Evolutionary conservation across 2,329 filamentous ascomycete genomes (phyloP).

Genomic region (Fusarium sp.): DNA sequence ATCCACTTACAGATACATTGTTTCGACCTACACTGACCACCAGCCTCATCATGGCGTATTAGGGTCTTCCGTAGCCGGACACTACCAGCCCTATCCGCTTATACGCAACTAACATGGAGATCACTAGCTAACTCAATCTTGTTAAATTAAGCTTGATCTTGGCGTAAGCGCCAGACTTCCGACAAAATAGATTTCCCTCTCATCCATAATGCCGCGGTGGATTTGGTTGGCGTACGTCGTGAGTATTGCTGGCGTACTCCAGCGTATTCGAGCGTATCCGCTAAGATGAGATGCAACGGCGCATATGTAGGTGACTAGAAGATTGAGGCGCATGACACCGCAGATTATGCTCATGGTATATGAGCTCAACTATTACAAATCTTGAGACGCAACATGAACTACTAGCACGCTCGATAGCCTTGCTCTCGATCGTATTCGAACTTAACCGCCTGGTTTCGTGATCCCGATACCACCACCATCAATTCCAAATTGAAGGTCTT

Average conservation of each 20-base stretch:
- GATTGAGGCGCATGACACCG: accelerated
- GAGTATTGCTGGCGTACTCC: not conserved
- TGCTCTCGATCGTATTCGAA: not conserved
- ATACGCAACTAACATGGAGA: not conserved
- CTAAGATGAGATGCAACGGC: not conserved
- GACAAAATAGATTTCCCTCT: no score
- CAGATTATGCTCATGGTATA: accelerated
- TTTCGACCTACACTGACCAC: no score
- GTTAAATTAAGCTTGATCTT: not conserved
- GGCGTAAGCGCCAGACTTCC: not conserved
- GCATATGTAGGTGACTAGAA: no score
- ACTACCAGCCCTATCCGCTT: not conserved
- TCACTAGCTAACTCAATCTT: not conserved
- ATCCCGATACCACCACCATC: not conserved
- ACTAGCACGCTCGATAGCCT: no score
- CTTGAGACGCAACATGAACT: not conserved
- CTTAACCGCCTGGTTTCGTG: no score
- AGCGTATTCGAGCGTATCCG: constrained; percentile 13
- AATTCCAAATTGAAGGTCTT: not conserved
- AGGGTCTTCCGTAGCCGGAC: not conserved
- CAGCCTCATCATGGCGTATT: not conserved
- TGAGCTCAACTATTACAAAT: not conserved
- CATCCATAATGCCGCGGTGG: not conserved
- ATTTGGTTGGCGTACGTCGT: not conserved
- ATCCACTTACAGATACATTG: accelerated